Base-by-base conservation (phyloP, 75 land plant genomes). In the Isoetes taiwanensis region DNA sequence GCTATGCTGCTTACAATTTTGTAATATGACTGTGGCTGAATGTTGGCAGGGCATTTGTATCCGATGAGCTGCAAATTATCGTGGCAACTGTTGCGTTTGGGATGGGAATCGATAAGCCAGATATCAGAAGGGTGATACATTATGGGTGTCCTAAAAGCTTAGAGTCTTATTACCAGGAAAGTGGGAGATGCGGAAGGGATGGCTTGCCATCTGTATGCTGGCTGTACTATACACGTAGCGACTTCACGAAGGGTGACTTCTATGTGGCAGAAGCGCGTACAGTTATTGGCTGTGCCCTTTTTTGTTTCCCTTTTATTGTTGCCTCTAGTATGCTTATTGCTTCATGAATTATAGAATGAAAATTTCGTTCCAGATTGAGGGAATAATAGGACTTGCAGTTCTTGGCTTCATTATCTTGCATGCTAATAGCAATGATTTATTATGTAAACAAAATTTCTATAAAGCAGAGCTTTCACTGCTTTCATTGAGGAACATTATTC, bases 61-160 rank as follows among this genome's bases (percentile, higher is more conserved):
- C 61, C 35, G 93, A 86, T 69, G 84, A 86, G 32, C 28, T 82
- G 38, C 74, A 65, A 32, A 76, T 84, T 30, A 78, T 86, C 76
- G 88, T 86, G 40, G 94, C 94, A 32, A 87, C 94, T 57, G 65
- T 87, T 57, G 94, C 94, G 40, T 87, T 87, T 80, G 94, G 94
- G 0, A 87, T 87, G 94, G 94, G 94, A 23, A 84, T 87, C 41
- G 94, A 87, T 56, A 87, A 87, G 32, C 94, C 94, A 29, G 68
- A 87, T 62, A 72, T 87, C 38, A 71, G 94, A 25, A 64, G 83
- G 54, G 88, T 87, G 16, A 73, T 87, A 62, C 94, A 87, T 58
- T 87, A 83, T 76, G 94, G 89, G 32, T 87, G 94, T 54, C 94
- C 94, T 35, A 87, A 87, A 58, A 84, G 82, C 58, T 69, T 87